Evolutionary conservation across 495 filamentous ascomycete genomes (phyloP).

Genomic region (Schizothecium vesticola): DNA sequence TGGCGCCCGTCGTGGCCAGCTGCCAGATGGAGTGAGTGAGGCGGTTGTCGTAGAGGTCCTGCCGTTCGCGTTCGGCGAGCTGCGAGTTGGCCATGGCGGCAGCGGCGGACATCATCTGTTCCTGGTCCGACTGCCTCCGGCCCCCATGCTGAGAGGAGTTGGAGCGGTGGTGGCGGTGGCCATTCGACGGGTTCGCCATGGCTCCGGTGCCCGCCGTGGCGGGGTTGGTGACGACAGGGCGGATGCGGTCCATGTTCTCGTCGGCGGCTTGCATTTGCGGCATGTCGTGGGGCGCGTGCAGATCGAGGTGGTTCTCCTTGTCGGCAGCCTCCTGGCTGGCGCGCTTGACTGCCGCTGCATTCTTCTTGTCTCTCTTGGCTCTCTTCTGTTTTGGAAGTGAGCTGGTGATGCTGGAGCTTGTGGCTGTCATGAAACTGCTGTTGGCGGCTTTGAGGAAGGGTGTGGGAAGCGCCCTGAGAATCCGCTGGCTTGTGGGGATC

Average conservation of each 20-base stretch:
- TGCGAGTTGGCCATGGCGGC: constrained; percentile 29
- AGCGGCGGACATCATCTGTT: constrained; percentile 42
- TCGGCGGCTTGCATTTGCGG: constrained; percentile 22
- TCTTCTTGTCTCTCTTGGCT: constrained; percentile 54
- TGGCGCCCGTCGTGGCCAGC: constrained; percentile 83
- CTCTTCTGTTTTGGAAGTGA: constrained; percentile 58
- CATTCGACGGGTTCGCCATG: constrained; percentile 16
- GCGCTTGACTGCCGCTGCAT: constrained; percentile 16
- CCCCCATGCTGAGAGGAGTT: constrained; percentile 22
- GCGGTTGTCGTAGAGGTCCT: constrained; percentile 73
- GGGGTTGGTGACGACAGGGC: constrained; percentile 25
- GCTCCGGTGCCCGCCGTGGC: constrained; percentile 20
- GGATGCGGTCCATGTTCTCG: constrained; percentile 36
- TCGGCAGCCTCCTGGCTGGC: constrained; percentile 21
- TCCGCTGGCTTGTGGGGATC: constrained; percentile 85
- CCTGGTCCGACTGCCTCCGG: constrained; percentile 25
- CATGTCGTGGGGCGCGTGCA: constrained; percentile 14
- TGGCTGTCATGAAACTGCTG: constrained; percentile 88
- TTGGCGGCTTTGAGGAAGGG: constrained; percentile 91
- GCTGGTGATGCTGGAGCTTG: constrained; percentile 80
- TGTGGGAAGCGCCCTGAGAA: constrained; percentile 85
- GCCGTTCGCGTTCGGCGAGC: constrained; percentile 61
- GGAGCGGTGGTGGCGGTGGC: constrained; percentile 28
- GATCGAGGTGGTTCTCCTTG: constrained; percentile 37
- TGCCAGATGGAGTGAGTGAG: constrained; percentile 93